Base-by-base conservation (phyloP, 108 stramenopile genomes). In the Skeletonema potamos region DNA sequence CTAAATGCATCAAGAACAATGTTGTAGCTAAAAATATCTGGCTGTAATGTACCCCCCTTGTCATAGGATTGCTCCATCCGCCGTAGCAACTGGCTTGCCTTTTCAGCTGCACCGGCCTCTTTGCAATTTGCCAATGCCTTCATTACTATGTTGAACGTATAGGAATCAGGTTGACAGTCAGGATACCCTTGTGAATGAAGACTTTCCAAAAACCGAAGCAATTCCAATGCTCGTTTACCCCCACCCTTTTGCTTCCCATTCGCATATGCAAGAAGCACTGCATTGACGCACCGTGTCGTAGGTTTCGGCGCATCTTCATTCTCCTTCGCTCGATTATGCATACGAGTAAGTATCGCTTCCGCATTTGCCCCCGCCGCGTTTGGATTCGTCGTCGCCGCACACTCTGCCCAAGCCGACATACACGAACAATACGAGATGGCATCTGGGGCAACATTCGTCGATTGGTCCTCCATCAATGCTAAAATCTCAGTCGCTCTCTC, bases 1-100 rank as follows among this genome's bases (percentile, higher is more conserved):
- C 70, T 58, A 61, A 78, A 66, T 22, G 78, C 78, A 73, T 83
- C 73, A 20, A 83, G 68, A 13, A 83, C 82, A 39, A 60, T 66
- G 44, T 83, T 83, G 37, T 76, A 83, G 36, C 69, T 80, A 3
- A 76, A 26, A 27, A 76, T 58, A 46, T 77, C 69, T n/a, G 82
- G 78, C 22, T 73, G 70, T 8, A 76, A 37, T 3, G 27, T 46
- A 41, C 70, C 46, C 3, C 73, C 77, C 12, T n/a, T 48, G 24
- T 22, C 20, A 63, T 54, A 61, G 0, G 60, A 67, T 22, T 39
- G 69, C 13, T 83, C 74, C 76, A 77, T 77, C 39, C 70, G 43
- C 17, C 60, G 64, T 22, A 78, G 43, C 39, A 78, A 54, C 20
- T 65, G 55, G 13, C 30, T 60, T 1, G 77, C 77, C 48, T 71